phyloP scores from a whole-genome alignment of 1,139 yeast genomes.

The Pichia sp. region DNA sequence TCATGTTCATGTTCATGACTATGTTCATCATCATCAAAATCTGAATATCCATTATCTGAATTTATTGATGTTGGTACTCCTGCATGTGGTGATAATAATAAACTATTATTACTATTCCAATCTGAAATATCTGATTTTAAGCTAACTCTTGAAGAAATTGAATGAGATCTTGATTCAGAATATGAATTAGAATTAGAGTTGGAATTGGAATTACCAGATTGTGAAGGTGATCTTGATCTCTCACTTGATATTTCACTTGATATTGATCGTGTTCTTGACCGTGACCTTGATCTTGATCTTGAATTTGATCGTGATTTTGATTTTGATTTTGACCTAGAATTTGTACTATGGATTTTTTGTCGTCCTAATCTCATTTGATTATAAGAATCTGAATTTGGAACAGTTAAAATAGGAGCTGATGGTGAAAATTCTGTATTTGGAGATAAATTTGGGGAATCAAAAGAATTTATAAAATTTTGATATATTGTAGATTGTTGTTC shows the following conservation, averaged over 20 bases:
- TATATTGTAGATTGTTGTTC: too few species aligned
- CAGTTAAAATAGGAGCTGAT: not conserved
- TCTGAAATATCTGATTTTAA: not conserved
- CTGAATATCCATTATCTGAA: constrained; percentile 1
- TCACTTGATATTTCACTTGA: not conserved
- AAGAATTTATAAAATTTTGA: not conserved
- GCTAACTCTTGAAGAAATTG: not conserved
- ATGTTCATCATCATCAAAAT: constrained; percentile 3
- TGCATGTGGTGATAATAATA: constrained; percentile 1
- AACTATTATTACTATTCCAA: not conserved
- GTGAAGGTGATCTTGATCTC: not conserved
- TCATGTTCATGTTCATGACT: not conserved
- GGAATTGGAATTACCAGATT: not conserved
- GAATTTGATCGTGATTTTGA: constrained; percentile 19
- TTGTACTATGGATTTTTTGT: constrained; percentile 12
- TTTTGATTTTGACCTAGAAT: constrained; percentile 21
- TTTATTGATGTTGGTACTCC: constrained; percentile 4
- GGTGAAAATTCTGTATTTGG: not conserved
- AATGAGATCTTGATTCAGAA: not conserved
- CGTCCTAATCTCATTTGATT: constrained; percentile 26
- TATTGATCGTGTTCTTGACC: not conserved
- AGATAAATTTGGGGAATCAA: not conserved
- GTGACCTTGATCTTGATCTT: not conserved
- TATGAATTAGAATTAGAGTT: not conserved
- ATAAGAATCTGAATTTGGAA: not conserved